Percentiles rank a stretch among this genome's conserved stretches.
These are phyloP conservation scores for Phytophthora rubi DNA, from an alignment of 352 stramenopile species.

Conservation along the genomic window DNA sequence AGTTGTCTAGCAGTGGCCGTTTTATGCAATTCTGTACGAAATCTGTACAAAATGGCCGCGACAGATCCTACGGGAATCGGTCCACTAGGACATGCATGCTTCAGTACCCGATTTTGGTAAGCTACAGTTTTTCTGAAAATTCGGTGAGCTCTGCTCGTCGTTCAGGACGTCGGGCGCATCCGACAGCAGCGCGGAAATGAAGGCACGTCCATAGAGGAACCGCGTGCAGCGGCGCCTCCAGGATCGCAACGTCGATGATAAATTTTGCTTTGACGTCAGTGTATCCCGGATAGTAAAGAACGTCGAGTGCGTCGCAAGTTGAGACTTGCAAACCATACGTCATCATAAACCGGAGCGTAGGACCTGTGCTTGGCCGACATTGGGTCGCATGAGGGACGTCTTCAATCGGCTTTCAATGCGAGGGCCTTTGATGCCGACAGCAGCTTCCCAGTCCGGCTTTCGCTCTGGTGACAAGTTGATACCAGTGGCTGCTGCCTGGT, in stretches of 20 bases:
- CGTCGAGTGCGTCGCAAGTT: not conserved
- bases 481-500: not conserved
- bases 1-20: too few relatives aligned
- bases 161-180: conserved; percentile 27
- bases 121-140: too few relatives aligned
- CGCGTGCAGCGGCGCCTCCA: conserved; percentile 21
- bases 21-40: too few relatives aligned
- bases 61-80: too few relatives aligned
- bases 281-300: not conserved
- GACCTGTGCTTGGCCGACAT: conserved; percentile 30
- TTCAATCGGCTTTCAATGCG: conserved; percentile 4
- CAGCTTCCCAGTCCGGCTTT: not conserved
- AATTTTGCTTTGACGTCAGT: not conserved
- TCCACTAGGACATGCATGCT: too few relatives aligned
- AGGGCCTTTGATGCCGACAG: not conserved
- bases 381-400: conserved; percentile 52
- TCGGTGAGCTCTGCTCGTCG: conserved; percentile 17
- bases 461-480: too few relatives aligned
- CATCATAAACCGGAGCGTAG: conserved; percentile 4
- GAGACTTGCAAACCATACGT: conserved; percentile 5
- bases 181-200: conserved; percentile 34
- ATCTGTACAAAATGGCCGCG: too few relatives aligned
- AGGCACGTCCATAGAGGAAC: conserved; percentile 27
- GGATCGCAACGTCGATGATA: conserved; percentile 27
- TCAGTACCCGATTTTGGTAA: too few relatives aligned